A percentile compares a stretch with the other conserved stretches of the same genome.
Conservation (phyloP, 495 filamentous ascomycete genomes). For the Neurospora sp. region DNA sequence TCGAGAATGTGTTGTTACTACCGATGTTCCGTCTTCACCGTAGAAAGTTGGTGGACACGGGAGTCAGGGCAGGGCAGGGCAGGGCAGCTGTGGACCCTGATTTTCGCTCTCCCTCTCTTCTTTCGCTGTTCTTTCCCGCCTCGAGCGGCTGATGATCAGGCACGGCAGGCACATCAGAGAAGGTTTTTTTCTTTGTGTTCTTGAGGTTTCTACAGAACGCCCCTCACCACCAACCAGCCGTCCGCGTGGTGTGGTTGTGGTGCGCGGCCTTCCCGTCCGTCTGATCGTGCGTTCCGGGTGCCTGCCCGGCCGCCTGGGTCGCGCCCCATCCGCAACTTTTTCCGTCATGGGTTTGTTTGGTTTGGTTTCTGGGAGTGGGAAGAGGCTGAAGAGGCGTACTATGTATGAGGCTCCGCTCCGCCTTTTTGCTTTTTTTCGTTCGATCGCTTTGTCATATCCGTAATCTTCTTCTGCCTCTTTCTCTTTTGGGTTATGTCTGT, state of each 20-base stretch:
- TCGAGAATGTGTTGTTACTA: background rate
- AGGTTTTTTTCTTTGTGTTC: background rate
- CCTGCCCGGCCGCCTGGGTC: background rate
- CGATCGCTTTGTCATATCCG: background rate
- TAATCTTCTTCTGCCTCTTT: background rate
- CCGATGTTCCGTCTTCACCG: background rate
- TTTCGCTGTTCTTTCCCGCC: background rate
- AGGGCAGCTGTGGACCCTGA: background rate
- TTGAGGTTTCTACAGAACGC: background rate
- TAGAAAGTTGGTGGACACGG: background rate
- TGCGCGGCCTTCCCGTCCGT: background rate
- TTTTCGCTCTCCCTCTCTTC: background rate
- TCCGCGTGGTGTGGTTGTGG: background rate
- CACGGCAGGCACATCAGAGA: background rate
- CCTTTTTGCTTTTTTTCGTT: background rate
- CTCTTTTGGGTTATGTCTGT: background rate
- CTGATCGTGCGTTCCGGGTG: background rate
- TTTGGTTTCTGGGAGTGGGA: background rate
- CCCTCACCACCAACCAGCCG: background rate
- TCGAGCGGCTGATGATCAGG: background rate
- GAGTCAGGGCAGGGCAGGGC: background rate
- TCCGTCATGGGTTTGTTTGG: background rate
- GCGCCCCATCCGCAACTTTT: background rate
- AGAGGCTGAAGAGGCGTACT: background rate
- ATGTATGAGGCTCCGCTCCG: background rate